Conservation (phyloP, 208 protist genomes). For the Trypanosoma brucei region DNA sequence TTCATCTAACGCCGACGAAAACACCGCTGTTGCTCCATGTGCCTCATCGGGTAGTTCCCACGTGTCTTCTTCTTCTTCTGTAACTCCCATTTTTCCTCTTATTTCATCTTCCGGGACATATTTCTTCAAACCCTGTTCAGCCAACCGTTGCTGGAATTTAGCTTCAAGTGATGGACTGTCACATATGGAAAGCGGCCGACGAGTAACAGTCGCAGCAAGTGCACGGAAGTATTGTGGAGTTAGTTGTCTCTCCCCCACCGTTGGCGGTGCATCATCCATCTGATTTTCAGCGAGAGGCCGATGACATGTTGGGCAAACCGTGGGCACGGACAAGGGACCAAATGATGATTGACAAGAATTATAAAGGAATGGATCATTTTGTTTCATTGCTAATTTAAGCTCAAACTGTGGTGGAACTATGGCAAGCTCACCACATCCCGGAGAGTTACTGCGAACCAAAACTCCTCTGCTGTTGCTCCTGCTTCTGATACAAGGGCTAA, state of each 20-base stretch:
- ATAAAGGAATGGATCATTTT: background rate
- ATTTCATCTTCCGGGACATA: no score
- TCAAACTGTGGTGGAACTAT: slow-evolving; percentile 14
- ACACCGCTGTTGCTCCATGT: background rate
- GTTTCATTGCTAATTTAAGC: slow-evolving; percentile 5
- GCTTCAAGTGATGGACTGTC: slow-evolving; percentile 13
- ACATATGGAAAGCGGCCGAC: slow-evolving; percentile 41
- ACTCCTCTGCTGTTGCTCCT: background rate
- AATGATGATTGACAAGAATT: background rate
- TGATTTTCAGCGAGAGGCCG: slow-evolving; percentile 13
- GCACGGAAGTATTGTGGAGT: slow-evolving; percentile 70
- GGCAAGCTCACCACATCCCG: slow-evolving; percentile 9
- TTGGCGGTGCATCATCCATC: background rate
- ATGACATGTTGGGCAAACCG: slow-evolving; percentile 32
- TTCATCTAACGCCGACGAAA: background rate
- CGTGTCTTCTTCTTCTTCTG: slow-evolving; percentile 3
- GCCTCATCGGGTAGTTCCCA: slow-evolving; percentile 1
- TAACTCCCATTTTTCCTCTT: background rate
- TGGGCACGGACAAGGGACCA: background rate
- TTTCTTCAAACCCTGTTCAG: background rate
- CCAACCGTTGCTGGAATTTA: background rate
- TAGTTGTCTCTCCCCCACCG: slow-evolving; percentile 11
- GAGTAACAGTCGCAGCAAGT: slow-evolving; percentile 12
- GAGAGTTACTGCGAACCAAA: slow-evolving; percentile 1
- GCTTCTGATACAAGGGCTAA: no score